Conservation (phyloP, 306 rosid genomes). For the Vigna trinervia region DNA sequence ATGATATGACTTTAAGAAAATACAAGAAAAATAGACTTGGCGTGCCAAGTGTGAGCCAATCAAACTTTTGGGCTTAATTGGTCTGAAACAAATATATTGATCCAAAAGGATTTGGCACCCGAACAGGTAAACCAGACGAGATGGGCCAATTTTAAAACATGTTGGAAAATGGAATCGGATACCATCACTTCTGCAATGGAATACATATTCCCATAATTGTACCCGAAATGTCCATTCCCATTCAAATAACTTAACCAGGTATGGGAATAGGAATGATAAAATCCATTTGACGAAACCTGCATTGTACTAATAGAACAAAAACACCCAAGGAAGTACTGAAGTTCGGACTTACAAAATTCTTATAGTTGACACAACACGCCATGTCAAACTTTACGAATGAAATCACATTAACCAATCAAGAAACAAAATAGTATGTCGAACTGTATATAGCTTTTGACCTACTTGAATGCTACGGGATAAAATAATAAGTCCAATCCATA, state of each 20-base stretch:
- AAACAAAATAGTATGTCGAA: not conserved
- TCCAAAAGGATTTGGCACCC: not conserved
- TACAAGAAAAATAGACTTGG: slow-evolving; percentile 1
- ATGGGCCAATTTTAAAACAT: not conserved
- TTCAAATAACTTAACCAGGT: slow-evolving; percentile 10
- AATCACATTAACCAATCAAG: slow-evolving; percentile 17
- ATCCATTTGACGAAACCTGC: not conserved
- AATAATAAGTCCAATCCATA: slow-evolving; percentile 7
- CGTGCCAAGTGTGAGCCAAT: not conserved
- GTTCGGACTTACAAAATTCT: not conserved
- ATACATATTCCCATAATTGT: slow-evolving; percentile 1
- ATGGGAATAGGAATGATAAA: not conserved
- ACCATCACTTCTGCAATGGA: slow-evolving; percentile 7
- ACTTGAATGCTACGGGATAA: slow-evolving; percentile 4
- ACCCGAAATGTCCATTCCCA: not conserved
- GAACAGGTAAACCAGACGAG: not conserved
- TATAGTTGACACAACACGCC: not conserved
- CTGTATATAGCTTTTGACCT: not conserved
- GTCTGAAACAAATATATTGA: slow-evolving; percentile 18
- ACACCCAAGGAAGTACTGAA: slow-evolving; percentile 1
- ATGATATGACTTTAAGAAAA: not conserved
- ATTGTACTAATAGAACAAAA: slow-evolving; percentile 10
- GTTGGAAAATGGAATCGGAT: slow-evolving; percentile 3
- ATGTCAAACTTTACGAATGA: slow-evolving; percentile 26
- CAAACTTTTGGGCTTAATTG: not conserved